A percentile compares a stretch with the other conserved stretches of the same genome.
Evolutionary conservation across 2,329 filamentous ascomycete genomes (phyloP).

Genomic region (Microthyrium microscopicum): DNA sequence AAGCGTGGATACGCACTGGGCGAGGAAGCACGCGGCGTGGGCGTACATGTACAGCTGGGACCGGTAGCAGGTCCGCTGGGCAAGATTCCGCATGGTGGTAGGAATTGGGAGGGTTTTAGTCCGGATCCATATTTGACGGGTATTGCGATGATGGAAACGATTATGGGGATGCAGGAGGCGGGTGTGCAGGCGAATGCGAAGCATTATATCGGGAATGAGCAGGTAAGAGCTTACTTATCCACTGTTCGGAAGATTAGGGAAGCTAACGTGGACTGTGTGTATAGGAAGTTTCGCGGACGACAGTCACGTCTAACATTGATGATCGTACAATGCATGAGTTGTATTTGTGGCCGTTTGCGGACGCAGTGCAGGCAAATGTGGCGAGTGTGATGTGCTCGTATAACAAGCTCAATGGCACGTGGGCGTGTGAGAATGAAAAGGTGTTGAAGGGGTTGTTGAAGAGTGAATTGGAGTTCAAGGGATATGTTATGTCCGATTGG

Average conservation of each 20-base stretch:
- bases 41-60: slow-evolving; percentile 25
- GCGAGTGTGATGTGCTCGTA: slow-evolving; percentile 30
- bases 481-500: slow-evolving; percentile 23
- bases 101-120: slow-evolving; percentile 34
- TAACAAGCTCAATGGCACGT: slow-evolving; percentile 31
- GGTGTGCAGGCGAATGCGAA: slow-evolving; percentile 27
- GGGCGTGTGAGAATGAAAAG: slow-evolving; percentile 32
- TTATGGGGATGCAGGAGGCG: slow-evolving; percentile 27
- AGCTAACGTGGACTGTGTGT: slow-evolving; percentile 20
- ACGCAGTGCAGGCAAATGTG: slow-evolving; percentile 52
- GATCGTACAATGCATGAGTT: slow-evolving; percentile 62
- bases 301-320: slow-evolving; percentile 41
- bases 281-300: slow-evolving; percentile 8
- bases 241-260: slow-evolving; percentile 23
- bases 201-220: slow-evolving; percentile 47
- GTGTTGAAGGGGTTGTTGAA: slow-evolving; percentile 35
- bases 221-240: slow-evolving; percentile 34
- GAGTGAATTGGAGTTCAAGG: slow-evolving; percentile 33
- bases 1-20: slow-evolving; percentile 20
- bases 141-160: slow-evolving; percentile 25
- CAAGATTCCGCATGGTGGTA: slow-evolving; percentile 23
- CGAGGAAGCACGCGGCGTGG: slow-evolving; percentile 24
- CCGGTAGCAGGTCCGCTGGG: slow-evolving; percentile 26
- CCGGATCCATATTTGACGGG: slow-evolving; percentile 32
- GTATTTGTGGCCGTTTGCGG: slow-evolving; percentile 64